Percentiles rank a stretch among this genome's conserved stretches.
Conservation (phyloP, 306 rosid species). For the Herpetospermum pedunculosum region DNA sequence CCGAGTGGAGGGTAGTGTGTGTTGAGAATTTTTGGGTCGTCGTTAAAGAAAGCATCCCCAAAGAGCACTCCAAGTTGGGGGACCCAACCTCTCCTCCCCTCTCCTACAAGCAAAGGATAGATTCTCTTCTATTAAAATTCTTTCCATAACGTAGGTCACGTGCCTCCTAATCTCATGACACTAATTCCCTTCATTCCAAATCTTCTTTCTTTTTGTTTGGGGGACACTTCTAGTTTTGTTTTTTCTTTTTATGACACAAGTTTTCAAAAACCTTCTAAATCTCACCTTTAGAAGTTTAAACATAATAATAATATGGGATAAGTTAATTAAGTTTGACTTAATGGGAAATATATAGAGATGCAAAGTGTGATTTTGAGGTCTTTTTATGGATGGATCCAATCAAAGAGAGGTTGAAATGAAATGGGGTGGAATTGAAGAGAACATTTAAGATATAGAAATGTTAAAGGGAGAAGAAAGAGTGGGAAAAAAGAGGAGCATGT, state of each 20-base stretch:
- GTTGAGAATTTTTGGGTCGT: constrained; percentile 89
- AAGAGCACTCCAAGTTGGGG: constrained; percentile 62
- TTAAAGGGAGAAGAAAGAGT: neutral
- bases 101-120: constrained; percentile 82
- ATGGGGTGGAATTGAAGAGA: neutral
- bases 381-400: neutral
- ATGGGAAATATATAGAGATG: neutral
- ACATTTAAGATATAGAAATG: neutral
- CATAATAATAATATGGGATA: no score
- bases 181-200: neutral
- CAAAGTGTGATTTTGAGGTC: neutral
- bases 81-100: constrained; percentile 44
- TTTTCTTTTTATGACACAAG: neutral
- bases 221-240: constrained; percentile 10
- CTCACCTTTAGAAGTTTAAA: constrained; percentile 4
- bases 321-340: neutral
- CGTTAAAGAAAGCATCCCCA: constrained; percentile 81
- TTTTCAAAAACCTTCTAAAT: constrained; percentile 4
- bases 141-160: constrained; percentile 11
- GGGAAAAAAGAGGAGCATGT: neutral
- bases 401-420: neutral
- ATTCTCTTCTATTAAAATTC: constrained; percentile 40
- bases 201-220: constrained; percentile 13
- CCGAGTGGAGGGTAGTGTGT: constrained; percentile 46
- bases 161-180: constrained; percentile 10